A percentile compares a stretch with the other conserved stretches of the same genome.
These are phyloP conservation scores for Phycomyces blakesleeanus DNA, from an alignment of 192 early-diverging fungal genomes.

Conservation along the genomic window DNA sequence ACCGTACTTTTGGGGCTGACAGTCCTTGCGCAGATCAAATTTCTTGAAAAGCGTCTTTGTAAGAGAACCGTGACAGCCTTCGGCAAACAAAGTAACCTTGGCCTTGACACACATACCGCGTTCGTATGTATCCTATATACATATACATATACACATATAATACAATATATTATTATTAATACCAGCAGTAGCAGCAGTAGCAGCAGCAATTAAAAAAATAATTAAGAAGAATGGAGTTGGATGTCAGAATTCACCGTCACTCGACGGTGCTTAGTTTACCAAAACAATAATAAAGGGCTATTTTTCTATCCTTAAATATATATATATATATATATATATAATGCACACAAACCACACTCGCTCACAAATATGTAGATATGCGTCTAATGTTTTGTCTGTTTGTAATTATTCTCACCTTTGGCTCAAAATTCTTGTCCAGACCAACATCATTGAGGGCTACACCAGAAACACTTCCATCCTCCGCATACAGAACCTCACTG, in stretches of 20 bases:
- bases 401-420: constrained; percentile 47
- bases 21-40: constrained; percentile 85
- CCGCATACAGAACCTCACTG: constrained; percentile 86
- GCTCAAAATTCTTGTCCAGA: constrained; percentile 80
- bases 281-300: too few species aligned
- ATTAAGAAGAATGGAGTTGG: constrained; percentile 10
- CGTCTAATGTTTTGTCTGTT: neutral
- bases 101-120: constrained; percentile 94
- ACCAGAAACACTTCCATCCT: constrained; percentile 89
- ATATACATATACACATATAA: too few species aligned
- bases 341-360: neutral
- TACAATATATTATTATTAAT: too few species aligned
- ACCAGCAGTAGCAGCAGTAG: too few species aligned
- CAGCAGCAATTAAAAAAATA: constrained; percentile 4
- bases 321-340: too few species aligned
- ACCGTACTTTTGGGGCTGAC: constrained; percentile 89
- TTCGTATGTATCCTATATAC: constrained; percentile 70
- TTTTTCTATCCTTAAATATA: too few species aligned
- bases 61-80: constrained; percentile 96
- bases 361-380: too few species aligned
- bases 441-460: constrained; percentile 96
- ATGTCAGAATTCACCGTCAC: neutral
- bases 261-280: neutral
- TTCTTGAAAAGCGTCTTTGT: constrained; percentile 87
- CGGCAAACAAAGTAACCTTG: constrained; percentile 92